Percentiles rank a stretch among this genome's conserved stretches.
Evolutionary conservation across 2,329 filamentous ascomycete species (phyloP).

Genomic region (Penicillium psychrosexuale): DNA sequence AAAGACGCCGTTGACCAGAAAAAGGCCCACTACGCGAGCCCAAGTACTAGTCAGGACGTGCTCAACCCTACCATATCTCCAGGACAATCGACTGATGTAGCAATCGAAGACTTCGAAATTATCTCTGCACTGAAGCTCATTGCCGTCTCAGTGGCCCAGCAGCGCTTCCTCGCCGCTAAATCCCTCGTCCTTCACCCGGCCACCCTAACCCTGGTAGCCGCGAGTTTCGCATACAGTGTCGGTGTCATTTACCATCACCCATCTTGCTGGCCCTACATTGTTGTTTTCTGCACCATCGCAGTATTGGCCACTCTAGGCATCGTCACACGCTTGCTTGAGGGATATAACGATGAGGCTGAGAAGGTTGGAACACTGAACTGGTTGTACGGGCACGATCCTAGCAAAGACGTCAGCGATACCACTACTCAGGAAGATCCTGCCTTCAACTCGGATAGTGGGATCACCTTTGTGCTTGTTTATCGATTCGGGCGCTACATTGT

Average conservation of each 20-base stretch:
- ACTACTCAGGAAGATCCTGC: background rate
- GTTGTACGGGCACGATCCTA: slow-evolving; percentile 54
- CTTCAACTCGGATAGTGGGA: background rate
- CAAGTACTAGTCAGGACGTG: slow-evolving; percentile 27
- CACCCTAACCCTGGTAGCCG: slow-evolving; percentile 42
- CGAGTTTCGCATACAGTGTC: slow-evolving; percentile 39
- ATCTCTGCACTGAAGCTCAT: slow-evolving; percentile 68
- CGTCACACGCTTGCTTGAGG: slow-evolving; percentile 58
- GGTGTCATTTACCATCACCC: slow-evolving; percentile 40
- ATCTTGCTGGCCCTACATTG: slow-evolving; percentile 11
- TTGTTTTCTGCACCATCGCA: slow-evolving; percentile 50
- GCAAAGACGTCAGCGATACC: slow-evolving; percentile 46
- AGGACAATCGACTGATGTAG: background rate
- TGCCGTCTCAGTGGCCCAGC: slow-evolving; percentile 78
- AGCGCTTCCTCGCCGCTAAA: slow-evolving; percentile 65
- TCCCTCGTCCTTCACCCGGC: slow-evolving; percentile 62
- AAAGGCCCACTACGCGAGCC: slow-evolving; percentile 1
- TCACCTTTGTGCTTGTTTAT: background rate
- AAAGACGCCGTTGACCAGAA: background rate
- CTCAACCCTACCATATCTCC: slow-evolving; percentile 34
- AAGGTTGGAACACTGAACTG: slow-evolving; percentile 58
- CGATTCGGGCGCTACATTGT: slow-evolving; percentile 56
- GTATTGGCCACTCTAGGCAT: slow-evolving; percentile 62
- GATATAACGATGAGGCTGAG: slow-evolving; percentile 64
- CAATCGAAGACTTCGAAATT: slow-evolving; percentile 50